These are phyloP conservation scores for Tylopilus sp. DNA, from an alignment of 768 basidiomycete genomes.

Conservation along the genomic window DNA sequence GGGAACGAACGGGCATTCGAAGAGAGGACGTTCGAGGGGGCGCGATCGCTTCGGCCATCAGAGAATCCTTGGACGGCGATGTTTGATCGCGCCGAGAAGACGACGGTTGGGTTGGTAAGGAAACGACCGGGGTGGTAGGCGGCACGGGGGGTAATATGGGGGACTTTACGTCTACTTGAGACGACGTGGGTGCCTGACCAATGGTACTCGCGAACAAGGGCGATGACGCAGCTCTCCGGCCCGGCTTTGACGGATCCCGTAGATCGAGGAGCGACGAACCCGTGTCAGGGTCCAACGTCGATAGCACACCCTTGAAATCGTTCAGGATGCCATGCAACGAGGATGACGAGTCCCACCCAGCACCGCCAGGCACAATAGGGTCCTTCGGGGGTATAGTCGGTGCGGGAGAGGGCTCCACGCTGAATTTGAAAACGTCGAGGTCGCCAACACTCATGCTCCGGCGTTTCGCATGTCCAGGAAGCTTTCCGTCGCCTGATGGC, in stretches of 20 bases:
- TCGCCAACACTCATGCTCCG: slow-evolving; percentile 75
- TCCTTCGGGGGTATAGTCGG: slow-evolving; percentile 37
- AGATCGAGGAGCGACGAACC: slow-evolving; percentile 55
- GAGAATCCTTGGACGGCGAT: slow-evolving; percentile 49
- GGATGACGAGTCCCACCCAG: slow-evolving; percentile 40
- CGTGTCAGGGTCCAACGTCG: slow-evolving; percentile 57
- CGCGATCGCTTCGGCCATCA: slow-evolving; percentile 36
- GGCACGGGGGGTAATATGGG: slow-evolving; percentile 15
- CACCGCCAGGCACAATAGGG: slow-evolving; percentile 19
- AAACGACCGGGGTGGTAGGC: slow-evolving; percentile 22
- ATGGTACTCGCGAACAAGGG: slow-evolving; percentile 39
- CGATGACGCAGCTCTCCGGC: slow-evolving; percentile 38
- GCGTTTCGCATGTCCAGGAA: slow-evolving; percentile 43
- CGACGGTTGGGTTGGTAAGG: slow-evolving; percentile 23
- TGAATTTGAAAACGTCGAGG: slow-evolving; percentile 49
- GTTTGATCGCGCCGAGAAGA: slow-evolving; percentile 25
- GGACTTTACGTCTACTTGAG: slow-evolving; percentile 19
- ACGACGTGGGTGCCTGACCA: slow-evolving; percentile 23
- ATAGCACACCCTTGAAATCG: slow-evolving; percentile 72
- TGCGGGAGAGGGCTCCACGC: slow-evolving; percentile 35
- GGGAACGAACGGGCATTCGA: slow-evolving; percentile 30
- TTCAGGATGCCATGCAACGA: slow-evolving; percentile 61
- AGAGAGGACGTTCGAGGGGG: slow-evolving; percentile 32
- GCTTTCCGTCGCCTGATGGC: slow-evolving; percentile 24
- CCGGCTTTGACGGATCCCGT: slow-evolving; percentile 59